Base-by-base conservation (phyloP, 2,329 filamentous ascomycete genomes). In the Aspergillus japonicus region DNA sequence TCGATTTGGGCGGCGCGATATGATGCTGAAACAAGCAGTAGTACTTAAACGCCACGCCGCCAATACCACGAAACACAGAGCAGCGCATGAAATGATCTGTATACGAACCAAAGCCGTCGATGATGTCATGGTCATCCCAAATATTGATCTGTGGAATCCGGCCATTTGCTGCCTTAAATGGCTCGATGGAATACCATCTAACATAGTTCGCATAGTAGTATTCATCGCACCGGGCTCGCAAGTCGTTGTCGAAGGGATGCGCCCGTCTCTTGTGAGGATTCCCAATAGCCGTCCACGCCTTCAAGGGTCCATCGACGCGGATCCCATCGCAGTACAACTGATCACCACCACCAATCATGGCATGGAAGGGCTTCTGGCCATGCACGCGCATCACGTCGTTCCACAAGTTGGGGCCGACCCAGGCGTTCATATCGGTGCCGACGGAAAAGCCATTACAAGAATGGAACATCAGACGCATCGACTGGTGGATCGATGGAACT, bases 291-390 rank as follows among this genome's bases (percentile, higher is more conserved):
- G 86, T 87, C 86, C 86, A 89, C 5, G 77, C 70, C 68, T 86
- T 86, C 63, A 98, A 78, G 1, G 94, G 94, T 0, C 93, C 94
- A 54, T 88, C 81, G 1, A 96, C 91, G 63, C 94, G 85, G 65
- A 98, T 91, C 24, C 90, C 91, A 58, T 88, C 86, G 65, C 88
- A 88, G 76, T 89, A 89, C 66, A 88, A 87, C 77, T 97, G 94
- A 71, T 98, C 94, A 60, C 94, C 94, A 59, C 94, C 94, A 55
- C 94, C 94, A 63, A 97, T 85, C 88, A 89, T 90, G 65, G 87
- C 83, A 69, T 87, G 85, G 72, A 88, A 87, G 7, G 86, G 85
- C 63, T 80, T 80, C 70, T 83, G 71, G 66, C 80, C 80, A 66
- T 89, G 86, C 59, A 85, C 77, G 50, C 86, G 82, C 58, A 88